phyloP scores from a whole-genome alignment of 305 asterid species.

The Withania somnifera region DNA sequence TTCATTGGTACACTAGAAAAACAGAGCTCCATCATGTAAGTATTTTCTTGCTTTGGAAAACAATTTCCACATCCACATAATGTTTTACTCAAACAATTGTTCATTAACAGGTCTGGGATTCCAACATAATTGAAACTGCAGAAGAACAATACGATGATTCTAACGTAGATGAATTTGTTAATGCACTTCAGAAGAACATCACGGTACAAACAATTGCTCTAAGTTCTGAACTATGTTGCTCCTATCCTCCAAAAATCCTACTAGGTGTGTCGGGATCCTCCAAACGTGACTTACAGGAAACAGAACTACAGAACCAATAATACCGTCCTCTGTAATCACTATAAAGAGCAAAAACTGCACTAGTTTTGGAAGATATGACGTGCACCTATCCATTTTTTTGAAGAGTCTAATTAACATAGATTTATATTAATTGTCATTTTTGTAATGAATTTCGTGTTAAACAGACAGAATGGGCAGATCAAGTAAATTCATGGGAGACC shows the following conservation, averaged over 20 bases:
- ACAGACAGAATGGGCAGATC: constrained; percentile 66
- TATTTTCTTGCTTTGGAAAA: neutral
- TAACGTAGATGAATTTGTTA: constrained; percentile 30
- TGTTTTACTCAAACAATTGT: neutral
- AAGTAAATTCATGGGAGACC: constrained; percentile 64
- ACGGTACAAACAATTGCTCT: constrained; percentile 27
- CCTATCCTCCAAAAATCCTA: neutral
- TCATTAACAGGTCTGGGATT: constrained; percentile 40
- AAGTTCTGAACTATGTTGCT: neutral
- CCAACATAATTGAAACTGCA: constrained; percentile 55
- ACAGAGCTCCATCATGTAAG: constrained; percentile 73
- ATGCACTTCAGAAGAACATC: constrained; percentile 52
- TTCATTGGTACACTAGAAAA: constrained; percentile 71
- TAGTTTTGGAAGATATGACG: neutral
- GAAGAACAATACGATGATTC: constrained; percentile 51
- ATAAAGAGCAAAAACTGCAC: neutral
- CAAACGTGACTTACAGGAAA: neutral
- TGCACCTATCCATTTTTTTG: neutral
- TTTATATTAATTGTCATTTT: neutral
- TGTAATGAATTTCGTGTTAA: neutral
- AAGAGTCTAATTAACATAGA: neutral
- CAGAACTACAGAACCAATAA: no score
- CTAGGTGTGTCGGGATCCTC: neutral
- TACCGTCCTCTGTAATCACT: no score
- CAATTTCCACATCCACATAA: neutral